Base-by-base conservation (phyloP, 2,329 filamentous ascomycete species). In the Plenodomus lindquistii region DNA sequence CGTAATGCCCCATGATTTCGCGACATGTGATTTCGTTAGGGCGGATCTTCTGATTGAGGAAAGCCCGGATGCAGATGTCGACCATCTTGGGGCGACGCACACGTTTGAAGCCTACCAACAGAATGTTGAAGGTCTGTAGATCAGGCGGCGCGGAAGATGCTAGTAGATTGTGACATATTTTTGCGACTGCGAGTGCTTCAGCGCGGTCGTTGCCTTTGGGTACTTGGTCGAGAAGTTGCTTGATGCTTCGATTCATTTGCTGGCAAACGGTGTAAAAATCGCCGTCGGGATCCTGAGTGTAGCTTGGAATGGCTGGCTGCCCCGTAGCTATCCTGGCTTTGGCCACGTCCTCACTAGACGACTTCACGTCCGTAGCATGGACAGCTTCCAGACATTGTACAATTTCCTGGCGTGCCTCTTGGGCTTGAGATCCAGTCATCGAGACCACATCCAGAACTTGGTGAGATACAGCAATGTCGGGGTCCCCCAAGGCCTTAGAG, bases 41-140 rank as follows among this genome's bases (percentile, higher is more conserved):
- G 0, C 77, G 71, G 11, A 77, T 69, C 29, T 75, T 70, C 31
- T 70, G 70, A 18, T 54, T 56, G 5, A 74, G 60, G 15, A 74
- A 55, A 3, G 63, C 59, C 1, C 59, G 37, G 19, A 74, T 67
- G 18, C 73, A 59, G 29, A 52, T 35, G 27, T 68, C 55, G n/a
- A 63, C 55, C 34, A 73, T 43, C 1, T 54, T 43, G 10, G 48
- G 50, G n/a, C 54, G 58, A 34, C 60, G 49, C 58, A 64, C 69
- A 27, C 60, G 57, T 40, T 54, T 57, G 42, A 93, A 84, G n/a
- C 82, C 81, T n/a, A 81, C 68, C 2, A 93, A 79, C 20, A 94
- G 77, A 11, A 80, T 79, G 63, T 91, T 91, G 73, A 85, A 90
- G 3, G 85, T 90, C 55, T 84, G 78, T 29, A 88, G 79, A 52